phyloP scores from a whole-genome alignment of 2,329 filamentous ascomycete genomes.

The Aspergillus ustus region DNA sequence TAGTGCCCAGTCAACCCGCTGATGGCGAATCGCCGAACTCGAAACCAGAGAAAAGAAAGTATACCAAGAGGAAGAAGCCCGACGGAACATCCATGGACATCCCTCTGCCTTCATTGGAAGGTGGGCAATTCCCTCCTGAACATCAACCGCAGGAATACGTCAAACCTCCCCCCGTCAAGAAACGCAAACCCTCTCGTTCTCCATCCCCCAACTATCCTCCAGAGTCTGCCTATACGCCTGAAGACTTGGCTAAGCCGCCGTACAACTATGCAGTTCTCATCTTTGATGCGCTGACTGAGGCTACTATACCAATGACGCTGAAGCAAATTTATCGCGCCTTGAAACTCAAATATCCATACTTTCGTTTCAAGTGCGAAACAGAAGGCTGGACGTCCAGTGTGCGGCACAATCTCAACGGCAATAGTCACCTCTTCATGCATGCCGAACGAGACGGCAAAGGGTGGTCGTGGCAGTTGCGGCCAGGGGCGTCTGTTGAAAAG shows the following conservation, averaged over 20 bases:
- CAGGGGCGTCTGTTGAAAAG: slow-evolving; percentile 63
- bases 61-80: slow-evolving; percentile 52
- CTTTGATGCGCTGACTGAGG: slow-evolving; percentile 64
- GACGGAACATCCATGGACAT: slow-evolving; percentile 48
- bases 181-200: slow-evolving; percentile 59
- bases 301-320: slow-evolving; percentile 62
- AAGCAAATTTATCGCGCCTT: slow-evolving; percentile 70
- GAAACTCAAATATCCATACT: slow-evolving; percentile 66
- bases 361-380: slow-evolving; percentile 65
- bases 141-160: slow-evolving; percentile 47
- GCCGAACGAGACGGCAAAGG: slow-evolving; percentile 66
- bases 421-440: slow-evolving; percentile 62
- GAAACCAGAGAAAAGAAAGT: slow-evolving; percentile 54
- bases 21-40: slow-evolving; percentile 41
- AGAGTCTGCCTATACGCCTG: slow-evolving; percentile 63
- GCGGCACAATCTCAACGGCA: slow-evolving; percentile 65
- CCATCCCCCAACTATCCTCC: slow-evolving; percentile 66
- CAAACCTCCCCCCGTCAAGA: slow-evolving; percentile 53
- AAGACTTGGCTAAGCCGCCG: slow-evolving; percentile 65
- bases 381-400: slow-evolving; percentile 71
- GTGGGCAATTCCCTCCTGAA: slow-evolving; percentile 39
- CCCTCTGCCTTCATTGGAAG: slow-evolving; percentile 49
- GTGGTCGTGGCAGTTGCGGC: slow-evolving; percentile 66
- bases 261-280: slow-evolving; percentile 68
- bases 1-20: slow-evolving; percentile 35